These are phyloP conservation scores for Dorcoceras hygrometricum DNA, from an alignment of 257 asterid species.

Conservation along the genomic window DNA sequence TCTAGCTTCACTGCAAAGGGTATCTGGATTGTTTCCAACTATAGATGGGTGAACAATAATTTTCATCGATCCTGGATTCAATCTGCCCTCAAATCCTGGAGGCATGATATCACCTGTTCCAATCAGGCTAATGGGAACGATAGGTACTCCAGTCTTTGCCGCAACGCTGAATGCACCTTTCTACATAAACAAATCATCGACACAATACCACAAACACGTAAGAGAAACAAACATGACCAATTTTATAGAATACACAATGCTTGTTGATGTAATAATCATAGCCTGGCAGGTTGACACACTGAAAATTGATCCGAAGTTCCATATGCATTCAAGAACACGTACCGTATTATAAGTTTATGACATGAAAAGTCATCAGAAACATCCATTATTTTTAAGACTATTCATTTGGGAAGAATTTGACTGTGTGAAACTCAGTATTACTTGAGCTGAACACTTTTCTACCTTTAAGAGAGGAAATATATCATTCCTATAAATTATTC, in stretches of 20 bases:
- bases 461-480: not conserved
- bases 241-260: not conserved
- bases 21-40: conserved; percentile 52
- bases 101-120: conserved; percentile 97
- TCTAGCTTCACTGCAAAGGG: conserved; percentile 67
- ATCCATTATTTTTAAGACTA: not conserved
- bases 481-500: not conserved
- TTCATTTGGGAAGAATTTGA: not conserved
- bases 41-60: conserved; percentile 69
- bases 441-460: not conserved
- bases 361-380: not conserved
- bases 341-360: not conserved
- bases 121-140: conserved; percentile 75
- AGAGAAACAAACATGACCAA: not conserved
- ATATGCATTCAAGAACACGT: not conserved
- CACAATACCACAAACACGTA: not conserved
- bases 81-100: conserved; percentile 67
- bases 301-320: not conserved
- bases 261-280: not conserved
- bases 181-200: conserved; percentile 37
- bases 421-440: not conserved
- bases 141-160: conserved; percentile 78
- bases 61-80: conserved; percentile 70
- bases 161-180: conserved; percentile 96
- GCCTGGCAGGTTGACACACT: not conserved